Evolutionary conservation across 129 eudicot species (phyloP), one percentile per base, ranked within the genome.

Genomic region (Tagetes patula): DNA sequence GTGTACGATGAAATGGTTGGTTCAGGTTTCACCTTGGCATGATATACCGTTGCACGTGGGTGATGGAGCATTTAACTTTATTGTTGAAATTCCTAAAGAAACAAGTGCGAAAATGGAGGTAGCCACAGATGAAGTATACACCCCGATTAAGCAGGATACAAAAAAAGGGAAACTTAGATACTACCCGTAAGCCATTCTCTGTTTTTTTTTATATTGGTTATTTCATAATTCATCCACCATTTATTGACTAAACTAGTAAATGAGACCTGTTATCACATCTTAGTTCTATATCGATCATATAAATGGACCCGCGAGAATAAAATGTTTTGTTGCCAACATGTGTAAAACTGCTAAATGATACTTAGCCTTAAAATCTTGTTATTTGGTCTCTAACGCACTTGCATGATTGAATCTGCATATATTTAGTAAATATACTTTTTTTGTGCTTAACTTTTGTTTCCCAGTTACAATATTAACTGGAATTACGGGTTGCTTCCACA

Each of bases 71-170:
- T 90, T 94, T 76, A 94, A 88, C 75, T 90, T 94, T 72, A 80
- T 94, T 62, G 97, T 86, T 55, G 99, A 94, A 78, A 94, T 94
- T 65, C 99, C 99, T 1, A 94, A 94, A 82, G 99, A 94, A 76
- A 83, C 99, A n/a, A 94, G 97, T 72, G 97, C 99, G 1, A 94
- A 94, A 82, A 94, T 94, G 99, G 99, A 94, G 89, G 99, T 94
- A 78, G 99, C 97, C 60, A 94, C 99, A 6, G 97, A 94, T 82
- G 97, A 90, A 78, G 75, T 75, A 36, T 90, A 20, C 72, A 94
- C 99, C 7, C 99, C 99, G 41, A 90, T 94, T 74, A 94, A 94
- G 74, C 99, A 94, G 80, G 99, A 94, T 36, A 94, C 99, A 8
- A 94, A 94, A 76, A 94, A 94, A 78, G 99, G 99, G 64, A 94